Percentiles rank a stretch among this genome's conserved stretches.
Evolutionary conservation across 148 eudicot genomes (phyloP).

Genomic region (Fagopyrum tataricum): DNA sequence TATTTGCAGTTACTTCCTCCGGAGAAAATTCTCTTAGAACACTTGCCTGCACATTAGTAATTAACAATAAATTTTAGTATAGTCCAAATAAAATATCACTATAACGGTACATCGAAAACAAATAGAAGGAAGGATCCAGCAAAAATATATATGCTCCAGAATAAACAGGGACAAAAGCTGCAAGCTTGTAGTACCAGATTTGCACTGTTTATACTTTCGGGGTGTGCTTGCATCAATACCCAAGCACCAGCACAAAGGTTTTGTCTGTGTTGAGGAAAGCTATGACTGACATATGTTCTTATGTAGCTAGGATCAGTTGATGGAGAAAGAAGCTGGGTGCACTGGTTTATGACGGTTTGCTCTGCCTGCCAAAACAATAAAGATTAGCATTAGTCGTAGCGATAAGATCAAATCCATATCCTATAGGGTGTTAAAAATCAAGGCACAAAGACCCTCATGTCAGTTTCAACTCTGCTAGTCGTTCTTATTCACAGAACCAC

Average conservation of each 20-base stretch:
- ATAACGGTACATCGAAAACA: neutral
- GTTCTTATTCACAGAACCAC: neutral
- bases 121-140: neutral
- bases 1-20: conserved; percentile 96
- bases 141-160: neutral
- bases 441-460: neutral
- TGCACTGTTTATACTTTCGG: conserved; percentile 80
- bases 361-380: conserved; percentile 67
- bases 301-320: conserved; percentile 83
- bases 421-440: conserved; percentile 4
- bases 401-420: neutral
- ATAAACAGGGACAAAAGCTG: neutral
- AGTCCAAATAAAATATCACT: neutral
- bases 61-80: neutral
- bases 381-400: neutral
- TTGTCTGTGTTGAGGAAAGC: conserved; percentile 80
- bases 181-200: conserved; percentile 51
- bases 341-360: conserved; percentile 84
- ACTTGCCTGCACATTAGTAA: conserved; percentile 46
- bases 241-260: conserved; percentile 99
- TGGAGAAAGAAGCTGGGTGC: conserved; percentile 84
- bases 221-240: conserved; percentile 89
- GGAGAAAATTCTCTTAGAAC: conserved; percentile 93
- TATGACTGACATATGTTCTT: conserved; percentile 68
- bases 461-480: neutral